These are phyloP conservation scores for Metschnikowia shivogae DNA, from an alignment of 805 yeast species.

Conservation along the genomic window DNA sequence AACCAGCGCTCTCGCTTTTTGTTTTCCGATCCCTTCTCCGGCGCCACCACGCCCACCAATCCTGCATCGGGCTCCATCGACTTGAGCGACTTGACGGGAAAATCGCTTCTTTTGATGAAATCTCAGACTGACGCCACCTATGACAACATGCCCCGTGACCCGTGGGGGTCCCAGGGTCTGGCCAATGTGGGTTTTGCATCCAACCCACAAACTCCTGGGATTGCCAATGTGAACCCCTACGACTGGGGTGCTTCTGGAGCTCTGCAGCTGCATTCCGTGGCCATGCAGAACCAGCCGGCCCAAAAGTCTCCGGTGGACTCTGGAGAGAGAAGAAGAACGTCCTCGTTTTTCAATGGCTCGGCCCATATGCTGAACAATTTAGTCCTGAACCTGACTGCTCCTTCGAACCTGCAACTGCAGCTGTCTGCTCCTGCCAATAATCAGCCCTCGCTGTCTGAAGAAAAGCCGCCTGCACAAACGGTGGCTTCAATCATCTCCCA, in stretches of 20 bases:
- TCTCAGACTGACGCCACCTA: conserved; percentile 44
- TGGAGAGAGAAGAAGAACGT: conserved; percentile 46
- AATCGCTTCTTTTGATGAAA: conserved; percentile 43
- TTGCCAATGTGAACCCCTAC: conserved; percentile 9
- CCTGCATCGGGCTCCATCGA: conserved; percentile 26
- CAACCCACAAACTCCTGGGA: conserved; percentile 40
- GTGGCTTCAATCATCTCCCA: conserved; percentile 17
- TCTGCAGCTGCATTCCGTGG: conserved; percentile 14
- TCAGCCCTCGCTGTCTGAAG: conserved; percentile 1
- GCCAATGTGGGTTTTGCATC: conserved; percentile 20
- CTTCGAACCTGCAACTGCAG: conserved; percentile 3
- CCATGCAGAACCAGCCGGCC: conserved; percentile 3
- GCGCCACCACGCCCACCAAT: conserved; percentile 14
- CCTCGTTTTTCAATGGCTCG: conserved; percentile 45
- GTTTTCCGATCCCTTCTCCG: conserved; percentile 57
- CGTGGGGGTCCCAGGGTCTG: conserved; percentile 29
- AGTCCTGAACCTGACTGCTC: conserved; percentile 4
- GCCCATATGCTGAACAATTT: conserved; percentile 8
- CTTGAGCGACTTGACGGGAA: conserved; percentile 36
- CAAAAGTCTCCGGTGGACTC: conserved; percentile 6
- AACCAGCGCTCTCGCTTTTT: conserved; percentile 64
- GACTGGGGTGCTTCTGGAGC: conserved; percentile 15
- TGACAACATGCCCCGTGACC: conserved; percentile 46
- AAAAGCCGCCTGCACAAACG: conserved; percentile 8
- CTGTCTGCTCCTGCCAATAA: conserved; percentile 6